phyloP scores from a whole-genome alignment of 495 filamentous ascomycete species.

The Aspergillus bertholletiae region DNA sequence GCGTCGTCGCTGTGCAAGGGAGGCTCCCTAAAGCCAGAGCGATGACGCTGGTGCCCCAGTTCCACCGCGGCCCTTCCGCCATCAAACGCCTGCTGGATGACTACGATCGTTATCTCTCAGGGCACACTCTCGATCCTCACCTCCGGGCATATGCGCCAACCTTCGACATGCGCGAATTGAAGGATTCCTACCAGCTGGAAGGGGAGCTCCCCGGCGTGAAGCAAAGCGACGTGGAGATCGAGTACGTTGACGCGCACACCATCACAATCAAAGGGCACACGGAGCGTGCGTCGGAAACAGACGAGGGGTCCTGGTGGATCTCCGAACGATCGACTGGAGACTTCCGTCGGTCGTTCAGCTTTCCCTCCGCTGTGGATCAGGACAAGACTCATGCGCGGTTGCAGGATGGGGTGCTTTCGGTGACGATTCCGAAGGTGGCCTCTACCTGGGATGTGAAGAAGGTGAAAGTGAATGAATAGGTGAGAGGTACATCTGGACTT shows the following conservation, averaged over 20 bases:
- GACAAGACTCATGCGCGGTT: conserved; percentile 65
- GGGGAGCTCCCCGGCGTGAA: conserved; percentile 79
- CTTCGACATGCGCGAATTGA: conserved; percentile 72
- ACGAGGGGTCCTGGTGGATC: conserved; percentile 62
- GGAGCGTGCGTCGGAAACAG: conserved; percentile 8
- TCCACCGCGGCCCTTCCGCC: conserved; percentile 17
- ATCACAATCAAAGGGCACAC: conserved; percentile 64
- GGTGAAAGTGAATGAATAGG: conserved; percentile 48
- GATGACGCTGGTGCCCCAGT: not conserved
- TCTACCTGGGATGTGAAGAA: conserved; percentile 39
- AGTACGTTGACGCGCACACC: conserved; percentile 73
- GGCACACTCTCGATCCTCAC: conserved; percentile 3
- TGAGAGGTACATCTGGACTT: not conserved
- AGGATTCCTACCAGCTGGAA: conserved; percentile 68
- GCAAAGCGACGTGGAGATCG: conserved; percentile 69
- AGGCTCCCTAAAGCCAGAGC: not conserved
- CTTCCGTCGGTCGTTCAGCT: conserved; percentile 71
- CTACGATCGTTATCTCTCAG: conserved; percentile 21
- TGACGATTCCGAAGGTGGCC: conserved; percentile 69
- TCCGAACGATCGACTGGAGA: conserved; percentile 69
- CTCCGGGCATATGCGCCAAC: conserved; percentile 56
- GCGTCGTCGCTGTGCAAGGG: not conserved
- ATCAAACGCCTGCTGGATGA: conserved; percentile 33
- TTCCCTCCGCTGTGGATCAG: conserved; percentile 68
- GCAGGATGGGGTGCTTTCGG: conserved; percentile 65